Evolutionary conservation across 2,329 filamentous ascomycete genomes (phyloP).

Genomic region (Cadophora sp.): DNA sequence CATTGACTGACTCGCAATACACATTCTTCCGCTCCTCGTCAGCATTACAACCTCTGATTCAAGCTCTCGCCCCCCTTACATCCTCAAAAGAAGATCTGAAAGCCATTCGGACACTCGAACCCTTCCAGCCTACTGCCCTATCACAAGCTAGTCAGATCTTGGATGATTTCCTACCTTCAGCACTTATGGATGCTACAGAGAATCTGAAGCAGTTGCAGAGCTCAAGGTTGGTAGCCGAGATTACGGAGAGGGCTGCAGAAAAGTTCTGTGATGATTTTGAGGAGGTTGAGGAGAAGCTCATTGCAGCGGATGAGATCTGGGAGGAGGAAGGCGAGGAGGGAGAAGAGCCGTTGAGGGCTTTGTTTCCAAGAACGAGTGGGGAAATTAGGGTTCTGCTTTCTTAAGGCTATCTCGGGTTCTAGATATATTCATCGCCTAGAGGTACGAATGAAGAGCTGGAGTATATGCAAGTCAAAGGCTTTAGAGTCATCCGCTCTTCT

Average conservation of each 20-base stretch:
- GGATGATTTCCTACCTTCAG: conserved; percentile 91
- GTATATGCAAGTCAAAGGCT: background rate
- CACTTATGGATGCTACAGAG: conserved; percentile 88
- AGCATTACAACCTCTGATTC: conserved; percentile 70
- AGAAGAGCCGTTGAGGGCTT: conserved; percentile 38
- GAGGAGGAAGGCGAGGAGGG: conserved; percentile 39
- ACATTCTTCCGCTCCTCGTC: conserved; percentile 77
- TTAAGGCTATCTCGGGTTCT: conserved; percentile 19
- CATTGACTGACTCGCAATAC: conserved; percentile 72
- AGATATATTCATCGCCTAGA: background rate
- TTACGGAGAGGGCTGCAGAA: conserved; percentile 84
- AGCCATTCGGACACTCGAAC: conserved; percentile 63
- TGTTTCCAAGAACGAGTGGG: conserved; percentile 46
- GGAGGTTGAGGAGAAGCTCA: conserved; percentile 66
- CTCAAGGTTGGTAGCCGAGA: conserved; percentile 71
- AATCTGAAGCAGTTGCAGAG: conserved; percentile 78
- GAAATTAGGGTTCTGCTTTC: conserved; percentile 47
- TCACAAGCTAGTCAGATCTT: conserved; percentile 74
- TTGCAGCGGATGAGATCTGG: conserved; percentile 61
- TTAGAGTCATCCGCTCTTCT: background rate
- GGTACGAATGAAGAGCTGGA: background rate
- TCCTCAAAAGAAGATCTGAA: conserved; percentile 59
- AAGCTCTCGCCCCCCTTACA: conserved; percentile 52
- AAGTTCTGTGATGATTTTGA: conserved; percentile 88
- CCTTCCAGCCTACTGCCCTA: conserved; percentile 68